Evolutionary conservation across 176 grass and related monocot genomes (phyloP).

Genomic region (Zizania latifolia): DNA sequence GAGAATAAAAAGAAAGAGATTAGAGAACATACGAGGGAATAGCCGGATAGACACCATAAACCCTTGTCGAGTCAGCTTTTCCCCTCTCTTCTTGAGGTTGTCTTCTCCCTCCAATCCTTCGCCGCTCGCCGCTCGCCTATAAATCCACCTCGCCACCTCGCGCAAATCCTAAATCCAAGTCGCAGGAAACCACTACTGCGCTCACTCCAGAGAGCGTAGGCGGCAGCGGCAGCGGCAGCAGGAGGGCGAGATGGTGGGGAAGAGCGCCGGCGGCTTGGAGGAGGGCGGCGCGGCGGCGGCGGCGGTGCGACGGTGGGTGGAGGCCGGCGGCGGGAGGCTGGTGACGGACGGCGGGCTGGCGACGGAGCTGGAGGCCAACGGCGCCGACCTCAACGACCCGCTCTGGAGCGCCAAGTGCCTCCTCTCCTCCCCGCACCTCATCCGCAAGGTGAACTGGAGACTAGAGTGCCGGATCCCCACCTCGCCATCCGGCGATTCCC

Average conservation of each 20-base stretch:
- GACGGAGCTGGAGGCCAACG: constrained; percentile 92
- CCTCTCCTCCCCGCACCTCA: constrained; percentile 71
- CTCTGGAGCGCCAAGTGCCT: constrained; percentile 99
- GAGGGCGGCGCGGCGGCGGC: constrained; percentile 12
- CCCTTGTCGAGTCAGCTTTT: background rate
- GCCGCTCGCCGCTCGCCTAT: background rate
- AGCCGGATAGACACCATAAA: too few species aligned
- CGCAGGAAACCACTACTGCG: background rate
- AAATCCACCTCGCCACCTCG: background rate
- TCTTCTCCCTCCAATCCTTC: background rate
- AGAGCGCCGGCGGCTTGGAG: background rate
- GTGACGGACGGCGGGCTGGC: constrained; percentile 89
- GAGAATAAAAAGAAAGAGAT: too few species aligned
- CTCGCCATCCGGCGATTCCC: background rate
- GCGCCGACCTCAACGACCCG: constrained; percentile 91
- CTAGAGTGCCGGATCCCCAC: too few species aligned
- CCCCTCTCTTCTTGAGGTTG: background rate
- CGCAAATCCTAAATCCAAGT: background rate
- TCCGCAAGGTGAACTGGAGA: constrained; percentile 64
- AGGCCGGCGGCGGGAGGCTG: constrained; percentile 43
- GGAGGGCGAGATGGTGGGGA: constrained; percentile 15
- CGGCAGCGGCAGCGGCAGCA: background rate
- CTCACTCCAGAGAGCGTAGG: background rate
- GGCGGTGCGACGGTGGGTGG: constrained; percentile 46
- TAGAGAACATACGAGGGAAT: too few species aligned